Conservation (phyloP, 2,329 filamentous ascomycete species). For the Fusarium nematophilum region DNA sequence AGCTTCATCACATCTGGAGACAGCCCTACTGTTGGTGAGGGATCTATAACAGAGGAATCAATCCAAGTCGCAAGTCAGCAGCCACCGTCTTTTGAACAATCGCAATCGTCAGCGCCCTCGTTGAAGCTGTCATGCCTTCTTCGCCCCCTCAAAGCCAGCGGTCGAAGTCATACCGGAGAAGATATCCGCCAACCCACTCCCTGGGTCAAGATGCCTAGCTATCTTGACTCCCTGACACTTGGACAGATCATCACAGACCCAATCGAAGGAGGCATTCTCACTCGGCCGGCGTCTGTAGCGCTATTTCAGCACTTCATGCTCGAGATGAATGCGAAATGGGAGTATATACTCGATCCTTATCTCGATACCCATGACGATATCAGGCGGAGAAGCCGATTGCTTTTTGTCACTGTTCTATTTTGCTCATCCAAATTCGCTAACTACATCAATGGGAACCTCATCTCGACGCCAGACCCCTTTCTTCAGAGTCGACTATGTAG, state of each 20-base stretch:
- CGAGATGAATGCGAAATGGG: conserved; percentile 27
- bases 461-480: conserved; percentile 4
- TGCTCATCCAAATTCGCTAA: conserved; percentile 22
- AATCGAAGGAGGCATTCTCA: conserved; percentile 18
- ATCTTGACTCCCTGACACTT: conserved; percentile 25
- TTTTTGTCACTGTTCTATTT: conserved; percentile 17
- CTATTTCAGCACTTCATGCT: conserved; percentile 21
- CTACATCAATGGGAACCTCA: conserved; percentile 6
- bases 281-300: neutral
- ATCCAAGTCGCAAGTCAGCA: neutral
- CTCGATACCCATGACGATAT: conserved; percentile 20
- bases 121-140: conserved; percentile 24
- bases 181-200: neutral
- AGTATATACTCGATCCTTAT: conserved; percentile 16
- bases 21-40: neutral
- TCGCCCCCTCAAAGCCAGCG: conserved; percentile 2
- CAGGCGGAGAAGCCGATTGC: conserved; percentile 11
- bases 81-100: neutral
- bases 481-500: conserved; percentile 28
- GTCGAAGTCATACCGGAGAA: neutral
- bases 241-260: conserved; percentile 24
- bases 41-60: neutral
- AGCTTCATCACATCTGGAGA: conserved; percentile 32
- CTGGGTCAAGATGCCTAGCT: conserved; percentile 28
- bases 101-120: neutral